Evolutionary conservation across 2,329 filamentous ascomycete genomes (phyloP).

Genomic region (Monilinia polystroma): DNA sequence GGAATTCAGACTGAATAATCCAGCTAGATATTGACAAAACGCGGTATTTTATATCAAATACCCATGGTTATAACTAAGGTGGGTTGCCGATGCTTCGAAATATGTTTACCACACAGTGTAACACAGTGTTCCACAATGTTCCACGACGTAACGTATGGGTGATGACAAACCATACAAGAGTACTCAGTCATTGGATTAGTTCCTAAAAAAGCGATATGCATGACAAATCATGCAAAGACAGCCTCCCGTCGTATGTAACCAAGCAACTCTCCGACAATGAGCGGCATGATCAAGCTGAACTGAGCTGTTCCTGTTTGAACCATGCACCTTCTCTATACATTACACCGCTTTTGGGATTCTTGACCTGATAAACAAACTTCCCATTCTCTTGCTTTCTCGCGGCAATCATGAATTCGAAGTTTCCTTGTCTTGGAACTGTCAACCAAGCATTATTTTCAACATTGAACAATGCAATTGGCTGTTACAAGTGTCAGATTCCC

Average conservation of each 20-base stretch:
- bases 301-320: constrained; percentile 21
- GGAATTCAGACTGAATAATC: not conserved
- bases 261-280: not conserved
- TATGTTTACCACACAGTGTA: too few species aligned
- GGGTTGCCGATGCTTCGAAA: not conserved
- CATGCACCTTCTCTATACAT: constrained; percentile 25
- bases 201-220: not conserved
- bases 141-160: not conserved
- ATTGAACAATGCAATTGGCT: constrained; percentile 13
- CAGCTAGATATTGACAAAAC: too few species aligned
- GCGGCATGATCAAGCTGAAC: not conserved
- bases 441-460: constrained; percentile 4
- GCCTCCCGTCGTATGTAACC: not conserved
- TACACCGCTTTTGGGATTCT: constrained; percentile 14
- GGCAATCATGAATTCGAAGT: constrained; percentile 7
- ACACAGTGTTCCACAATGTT: too few species aligned
- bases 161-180: not conserved
- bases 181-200: too few species aligned
- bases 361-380: constrained; percentile 23
- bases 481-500: not conserved
- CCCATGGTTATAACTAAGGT: not conserved
- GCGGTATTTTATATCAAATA: not conserved
- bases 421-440: not conserved
- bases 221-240: not conserved
- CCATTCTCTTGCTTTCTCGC: constrained; percentile 7